A percentile compares a stretch with the other conserved stretches of the same genome.
These are phyloP conservation scores for Candida hungchunana DNA, from an alignment of 805 yeast genomes.

Conservation along the genomic window DNA sequence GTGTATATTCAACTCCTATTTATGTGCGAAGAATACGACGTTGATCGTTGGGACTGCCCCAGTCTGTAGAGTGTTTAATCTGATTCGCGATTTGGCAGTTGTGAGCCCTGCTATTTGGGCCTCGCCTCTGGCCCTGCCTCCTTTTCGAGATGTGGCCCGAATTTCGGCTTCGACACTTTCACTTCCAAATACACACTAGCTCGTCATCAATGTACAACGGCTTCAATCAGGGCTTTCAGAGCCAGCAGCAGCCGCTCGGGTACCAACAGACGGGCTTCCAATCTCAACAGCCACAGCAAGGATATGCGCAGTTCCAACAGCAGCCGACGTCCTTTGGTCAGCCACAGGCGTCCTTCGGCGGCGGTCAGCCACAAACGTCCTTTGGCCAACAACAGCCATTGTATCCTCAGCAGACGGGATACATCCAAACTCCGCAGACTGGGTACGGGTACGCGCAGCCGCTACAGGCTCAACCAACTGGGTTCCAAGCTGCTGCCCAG, in stretches of 20 bases:
- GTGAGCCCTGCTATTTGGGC: too few species aligned
- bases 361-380: constrained; percentile 27
- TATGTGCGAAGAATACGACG: too few species aligned
- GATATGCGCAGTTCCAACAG: too few species aligned
- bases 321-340: constrained; percentile 23
- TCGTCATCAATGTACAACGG: constrained; percentile 17
- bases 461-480: constrained; percentile 37
- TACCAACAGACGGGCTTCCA: constrained; percentile 14
- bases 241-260: constrained; percentile 15
- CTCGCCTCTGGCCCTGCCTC: too few species aligned
- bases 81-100: too few species aligned
- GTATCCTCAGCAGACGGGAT: constrained; percentile 31
- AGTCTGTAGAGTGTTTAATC: too few species aligned
- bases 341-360: constrained; percentile 20
- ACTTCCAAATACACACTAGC: too few species aligned
- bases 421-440: too few species aligned
- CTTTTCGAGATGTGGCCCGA: too few species aligned
- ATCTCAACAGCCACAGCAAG: constrained; percentile 16
- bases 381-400: constrained; percentile 25
- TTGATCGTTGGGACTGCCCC: too few species aligned
- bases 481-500: constrained; percentile 31
- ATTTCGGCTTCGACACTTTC: too few species aligned
- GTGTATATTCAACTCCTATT: too few species aligned
- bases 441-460: constrained; percentile 31
- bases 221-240: constrained; percentile 7